Evolutionary conservation across 1,284 basidiomycete genomes (phyloP).

Genomic region (Exobasidium cylindrosporum): DNA sequence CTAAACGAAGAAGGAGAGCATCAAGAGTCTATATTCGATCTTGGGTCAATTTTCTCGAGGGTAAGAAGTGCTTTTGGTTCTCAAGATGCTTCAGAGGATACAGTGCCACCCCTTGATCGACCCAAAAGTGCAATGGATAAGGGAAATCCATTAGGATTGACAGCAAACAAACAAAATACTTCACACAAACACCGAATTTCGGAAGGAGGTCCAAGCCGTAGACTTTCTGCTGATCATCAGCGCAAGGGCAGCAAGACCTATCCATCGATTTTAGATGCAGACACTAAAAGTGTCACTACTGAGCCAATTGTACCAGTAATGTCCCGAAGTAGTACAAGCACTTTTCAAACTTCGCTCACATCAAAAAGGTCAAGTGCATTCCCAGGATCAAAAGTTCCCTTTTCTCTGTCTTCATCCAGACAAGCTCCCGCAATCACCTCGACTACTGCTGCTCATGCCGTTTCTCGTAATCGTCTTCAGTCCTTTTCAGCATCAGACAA

Average conservation of each 20-base stretch:
- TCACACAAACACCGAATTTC: conserved; percentile 21
- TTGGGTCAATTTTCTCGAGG: conserved; percentile 41
- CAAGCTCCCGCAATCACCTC: conserved; percentile 38
- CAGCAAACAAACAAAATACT: background rate
- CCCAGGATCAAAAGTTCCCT: conserved; percentile 7
- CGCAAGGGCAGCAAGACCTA: background rate
- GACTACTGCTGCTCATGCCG: conserved; percentile 31
- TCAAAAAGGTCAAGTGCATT: background rate
- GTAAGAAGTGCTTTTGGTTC: conserved; percentile 39
- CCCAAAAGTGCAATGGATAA: conserved; percentile 1
- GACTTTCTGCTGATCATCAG: background rate
- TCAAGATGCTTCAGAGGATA: conserved; percentile 10
- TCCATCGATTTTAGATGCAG: background rate
- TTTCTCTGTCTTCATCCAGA: conserved; percentile 21
- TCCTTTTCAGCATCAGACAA: conserved; percentile 12
- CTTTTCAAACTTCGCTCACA: background rate
- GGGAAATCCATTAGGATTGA: background rate
- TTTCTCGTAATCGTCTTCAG: conserved; percentile 9
- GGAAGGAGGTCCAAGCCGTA: conserved; percentile 16
- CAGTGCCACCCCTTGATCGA: conserved; percentile 9
- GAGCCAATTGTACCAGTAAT: too few relatives aligned
- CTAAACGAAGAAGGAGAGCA: conserved; percentile 39
- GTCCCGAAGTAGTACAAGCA: too few relatives aligned
- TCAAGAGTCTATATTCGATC: conserved; percentile 33
- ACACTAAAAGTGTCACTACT: too few relatives aligned